Evolutionary conservation across 192 early-diverging fungal genomes (phyloP), one percentile per base, ranked within the genome.

Genomic region (Fimicolochytrium jonesii): DNA sequence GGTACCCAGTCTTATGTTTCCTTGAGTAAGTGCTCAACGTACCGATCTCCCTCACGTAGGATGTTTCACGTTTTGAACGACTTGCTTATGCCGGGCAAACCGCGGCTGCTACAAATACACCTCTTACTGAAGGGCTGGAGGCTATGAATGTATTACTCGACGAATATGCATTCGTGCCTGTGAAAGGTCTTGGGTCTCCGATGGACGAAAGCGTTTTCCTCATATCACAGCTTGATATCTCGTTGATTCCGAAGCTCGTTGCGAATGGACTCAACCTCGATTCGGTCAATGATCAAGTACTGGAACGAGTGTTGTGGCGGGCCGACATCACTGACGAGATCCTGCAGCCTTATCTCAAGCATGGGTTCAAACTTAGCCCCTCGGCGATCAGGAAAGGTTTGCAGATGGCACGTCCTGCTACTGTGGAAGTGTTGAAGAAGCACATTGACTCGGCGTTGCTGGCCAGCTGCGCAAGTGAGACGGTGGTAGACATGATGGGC

Each of bases 401-500:
- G 11, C 73, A 75, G 37, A 69, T 70, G 34, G 76, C 61, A 9
- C 50, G 73, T 1, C 61, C 53, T 30, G 15, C 30, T 2, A 73
- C 70, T 1, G 45, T 81, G 9, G 58, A 68, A 11, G 69, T 73
- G 11, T 53, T 81, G 18, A 18, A 32, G 15, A 49, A 45, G 15
- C 44, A 66, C 17, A 44, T 76, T 23, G 18, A 49, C 1, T n/a
- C 49, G 17, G 43, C 36, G 13, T 7, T 39, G 37, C 53, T 81
- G 26, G 39, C 68, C 25, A n/a, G 43, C 9, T 52, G 69, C 36
- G 77, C 76, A 7, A 45, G 74, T 28, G 70, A 76, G 9, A 73
- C 74, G 6, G 52, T 81, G 9, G 28, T 61, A 26, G 79, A 81
- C 50, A 70, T 81, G 62, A 71, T 81, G 65, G 79, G 79, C 0